These are phyloP conservation scores for Hippophae rhamnoides DNA, from an alignment of 306 rosid genomes.

Conservation along the genomic window DNA sequence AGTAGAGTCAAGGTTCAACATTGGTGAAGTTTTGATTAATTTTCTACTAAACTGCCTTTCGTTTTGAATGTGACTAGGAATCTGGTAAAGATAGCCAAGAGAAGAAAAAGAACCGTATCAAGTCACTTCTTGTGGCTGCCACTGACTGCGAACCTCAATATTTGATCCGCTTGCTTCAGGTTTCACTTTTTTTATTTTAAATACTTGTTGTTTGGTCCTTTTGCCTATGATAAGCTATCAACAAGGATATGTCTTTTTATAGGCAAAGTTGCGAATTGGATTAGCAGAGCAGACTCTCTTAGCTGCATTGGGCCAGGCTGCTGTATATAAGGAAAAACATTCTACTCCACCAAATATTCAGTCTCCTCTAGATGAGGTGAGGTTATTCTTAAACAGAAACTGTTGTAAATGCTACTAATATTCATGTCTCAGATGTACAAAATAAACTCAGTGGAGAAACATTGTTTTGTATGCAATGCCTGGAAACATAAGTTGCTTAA, in stretches of 20 bases:
- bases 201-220: conserved; percentile 14
- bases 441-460: background rate
- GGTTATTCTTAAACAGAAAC: conserved; percentile 14
- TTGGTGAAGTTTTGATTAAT: background rate
- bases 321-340: conserved; percentile 60
- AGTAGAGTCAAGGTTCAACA: background rate
- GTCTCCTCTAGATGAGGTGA: conserved; percentile 81
- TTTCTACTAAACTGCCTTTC: conserved; percentile 2
- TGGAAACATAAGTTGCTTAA: background rate
- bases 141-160: conserved; percentile 87
- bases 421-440: background rate
- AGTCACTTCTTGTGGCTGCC: conserved; percentile 87
- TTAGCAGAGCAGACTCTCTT: conserved; percentile 81
- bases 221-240: conserved; percentile 17
- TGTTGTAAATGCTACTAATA: conserved; percentile 2
- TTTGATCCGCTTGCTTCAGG: conserved; percentile 82
- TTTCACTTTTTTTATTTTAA: conserved; percentile 23
- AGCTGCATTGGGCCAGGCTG: conserved; percentile 93
- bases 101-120: conserved; percentile 78
- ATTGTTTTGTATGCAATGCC: background rate
- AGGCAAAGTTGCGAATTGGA: conserved; percentile 84
- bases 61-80: conserved; percentile 48
- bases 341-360: conserved; percentile 53
- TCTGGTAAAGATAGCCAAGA: conserved; percentile 93
- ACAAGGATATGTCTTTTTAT: conserved; percentile 8